Conservation (phyloP, 1,284 basidiomycete genomes). For the Thecaphora thlaspeos region DNA sequence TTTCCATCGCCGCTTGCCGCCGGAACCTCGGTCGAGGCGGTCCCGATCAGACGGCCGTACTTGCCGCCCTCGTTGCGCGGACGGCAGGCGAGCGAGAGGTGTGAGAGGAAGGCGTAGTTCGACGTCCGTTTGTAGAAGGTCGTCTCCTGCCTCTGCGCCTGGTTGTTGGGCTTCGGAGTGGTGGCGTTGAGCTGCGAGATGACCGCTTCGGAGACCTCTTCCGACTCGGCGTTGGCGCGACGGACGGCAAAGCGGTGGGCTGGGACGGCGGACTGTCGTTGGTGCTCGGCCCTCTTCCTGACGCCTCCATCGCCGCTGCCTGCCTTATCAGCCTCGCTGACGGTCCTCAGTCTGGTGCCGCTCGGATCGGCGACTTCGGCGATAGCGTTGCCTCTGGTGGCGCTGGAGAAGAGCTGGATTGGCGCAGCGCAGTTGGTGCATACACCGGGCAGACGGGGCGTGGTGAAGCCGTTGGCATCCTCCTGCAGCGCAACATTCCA, state of each 20-base stretch:
- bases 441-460: not conserved
- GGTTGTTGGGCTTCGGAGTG: not conserved
- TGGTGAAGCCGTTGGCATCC: not conserved
- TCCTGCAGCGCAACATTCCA: not conserved
- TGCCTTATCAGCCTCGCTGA: too few species aligned
- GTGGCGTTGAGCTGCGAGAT: not conserved
- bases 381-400: too few species aligned
- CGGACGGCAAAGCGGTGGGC: too few species aligned
- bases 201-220: too few species aligned
- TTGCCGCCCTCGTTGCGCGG: not conserved
- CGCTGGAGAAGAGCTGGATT: not conserved
- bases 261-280: too few species aligned
- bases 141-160: not conserved
- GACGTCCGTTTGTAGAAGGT: not conserved
- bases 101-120: not conserved
- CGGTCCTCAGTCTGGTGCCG: too few species aligned
- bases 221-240: too few species aligned
- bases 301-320: too few species aligned
- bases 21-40: not conserved
- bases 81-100: not conserved
- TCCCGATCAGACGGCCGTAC: not conserved
- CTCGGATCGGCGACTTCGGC: too few species aligned
- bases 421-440: not conserved
- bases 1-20: not conserved
- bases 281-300: too few species aligned